Base-by-base conservation (phyloP, 108 stramenopile species). In the Epipyxis sp. region DNA sequence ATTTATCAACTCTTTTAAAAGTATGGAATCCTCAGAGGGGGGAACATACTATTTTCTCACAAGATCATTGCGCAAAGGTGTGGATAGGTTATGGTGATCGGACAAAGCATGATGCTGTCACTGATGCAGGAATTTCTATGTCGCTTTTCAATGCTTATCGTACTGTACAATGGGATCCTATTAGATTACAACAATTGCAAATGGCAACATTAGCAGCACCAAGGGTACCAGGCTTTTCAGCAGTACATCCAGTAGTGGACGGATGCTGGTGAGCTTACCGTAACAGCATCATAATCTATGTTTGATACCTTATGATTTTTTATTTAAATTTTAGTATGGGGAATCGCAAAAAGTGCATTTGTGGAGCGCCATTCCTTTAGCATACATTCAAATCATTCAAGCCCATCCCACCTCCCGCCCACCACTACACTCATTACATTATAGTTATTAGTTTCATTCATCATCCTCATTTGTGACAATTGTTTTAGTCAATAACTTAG, bases 41-140 rank as follows among this genome's bases (percentile, higher is more conserved):
- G 3, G 71, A 13, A 27, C 43, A 57, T 30, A 74, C 34, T 6
- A 74, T 43, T 25, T 74, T 74, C 50, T 74, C 71, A 43, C 71
- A 74, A 39, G 71, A 74, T 42, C 71, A 74, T 74, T 46, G 44
- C 25, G 71, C 71, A 37, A 46, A 57, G 27, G 71, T 74, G 10
- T 74, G 71, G 71, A 43, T 74, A 37, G 71, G 71, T 34, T 42
- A 43, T 13, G n/a, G 6, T 6, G 71, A 74, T 13, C 71, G 71
- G 3, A 16, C 71, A 43, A 16, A 46, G 13, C 71, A 74, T 39
- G 50, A 74, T 74, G 71, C 71, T 32, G n/a, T 74, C 25, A 57
- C 44, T 29, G 71, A 74, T 39, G 71, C 71, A 27, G 34, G 3
- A 10, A 37, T 74, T 10, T 6, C 71, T 29, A 74, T 74, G 71